phyloP scores from a whole-genome alignment of 2,329 filamentous ascomycete species.

The Ceratocystis colombiana region DNA sequence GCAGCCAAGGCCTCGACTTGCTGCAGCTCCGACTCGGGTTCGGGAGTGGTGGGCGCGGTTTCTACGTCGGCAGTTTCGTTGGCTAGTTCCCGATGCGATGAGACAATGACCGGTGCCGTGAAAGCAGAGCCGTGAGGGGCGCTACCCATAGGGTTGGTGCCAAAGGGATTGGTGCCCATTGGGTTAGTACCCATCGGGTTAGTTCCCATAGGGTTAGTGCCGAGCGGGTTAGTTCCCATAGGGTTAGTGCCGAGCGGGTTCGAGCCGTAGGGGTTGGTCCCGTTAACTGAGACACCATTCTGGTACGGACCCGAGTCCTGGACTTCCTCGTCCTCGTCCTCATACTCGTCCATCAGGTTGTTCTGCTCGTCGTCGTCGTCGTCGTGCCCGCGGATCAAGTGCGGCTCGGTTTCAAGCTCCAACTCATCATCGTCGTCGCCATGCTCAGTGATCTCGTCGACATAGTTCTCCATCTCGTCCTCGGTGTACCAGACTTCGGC shows the following conservation, averaged over 20 bases:
- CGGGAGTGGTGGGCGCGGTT: constrained; percentile 24
- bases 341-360: constrained; percentile 18
- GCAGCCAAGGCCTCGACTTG: not conserved
- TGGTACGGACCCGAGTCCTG: constrained; percentile 18
- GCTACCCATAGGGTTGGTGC: not conserved
- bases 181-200: constrained; percentile 8
- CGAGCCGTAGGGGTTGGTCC: constrained; percentile 5
- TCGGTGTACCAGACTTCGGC: constrained; percentile 11
- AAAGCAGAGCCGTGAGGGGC: not conserved
- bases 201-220: constrained; percentile 7
- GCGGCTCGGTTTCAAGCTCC: constrained; percentile 10
- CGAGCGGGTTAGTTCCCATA: constrained; percentile 2
- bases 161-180: constrained; percentile 13
- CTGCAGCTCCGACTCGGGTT: constrained; percentile 20
- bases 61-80: constrained; percentile 20
- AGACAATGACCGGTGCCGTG: not conserved
- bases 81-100: constrained; percentile 1
- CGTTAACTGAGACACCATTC: constrained; percentile 19
- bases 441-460: constrained; percentile 11
- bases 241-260: constrained; percentile 14
- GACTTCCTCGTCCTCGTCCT: constrained; percentile 19
- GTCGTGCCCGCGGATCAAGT: not conserved
- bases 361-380: constrained; percentile 12
- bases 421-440: constrained; percentile 10
- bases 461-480: constrained; percentile 14